Percentiles rank a stretch among this genome's conserved stretches.
phyloP scores from a whole-genome alignment of 1,139 yeast genomes.

The Suhomyces taliae region DNA sequence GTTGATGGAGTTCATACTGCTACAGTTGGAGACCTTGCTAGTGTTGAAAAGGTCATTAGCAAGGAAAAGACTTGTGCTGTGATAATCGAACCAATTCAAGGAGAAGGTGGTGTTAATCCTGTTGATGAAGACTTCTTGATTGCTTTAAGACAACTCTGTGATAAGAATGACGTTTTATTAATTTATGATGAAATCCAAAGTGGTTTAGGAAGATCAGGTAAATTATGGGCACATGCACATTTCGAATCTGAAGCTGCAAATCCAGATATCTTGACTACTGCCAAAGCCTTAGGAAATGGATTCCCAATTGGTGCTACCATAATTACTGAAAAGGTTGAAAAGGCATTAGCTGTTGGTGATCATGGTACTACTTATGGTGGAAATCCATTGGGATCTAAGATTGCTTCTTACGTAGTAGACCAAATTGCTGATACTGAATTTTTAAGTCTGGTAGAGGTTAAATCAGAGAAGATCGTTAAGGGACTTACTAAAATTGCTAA shows the following conservation, averaged over 20 bases:
- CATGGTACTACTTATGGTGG: slow-evolving; percentile 99
- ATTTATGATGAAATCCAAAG: slow-evolving; percentile 97
- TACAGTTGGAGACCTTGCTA: slow-evolving; percentile 55
- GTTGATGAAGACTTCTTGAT: slow-evolving; percentile 63
- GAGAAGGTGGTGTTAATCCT: slow-evolving; percentile 91
- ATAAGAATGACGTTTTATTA: slow-evolving; percentile 67
- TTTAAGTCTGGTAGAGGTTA: slow-evolving; percentile 55
- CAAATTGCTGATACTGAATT: slow-evolving; percentile 63
- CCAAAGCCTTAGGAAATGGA: slow-evolving; percentile 97
- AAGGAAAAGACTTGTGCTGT: slow-evolving; percentile 83
- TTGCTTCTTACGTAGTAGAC: slow-evolving; percentile 74
- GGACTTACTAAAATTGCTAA: slow-evolving; percentile 54
- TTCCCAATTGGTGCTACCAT: slow-evolving; percentile 95
- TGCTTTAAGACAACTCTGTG: slow-evolving; percentile 67
- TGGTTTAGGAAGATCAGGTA: slow-evolving; percentile 92
- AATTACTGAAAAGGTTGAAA: slow-evolving; percentile 77
- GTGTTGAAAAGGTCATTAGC: slow-evolving; percentile 58
- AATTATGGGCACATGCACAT: slow-evolving; percentile 86
- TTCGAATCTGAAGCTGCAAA: slow-evolving; percentile 69
- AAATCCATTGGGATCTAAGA: slow-evolving; percentile 85
- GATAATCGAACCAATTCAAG: slow-evolving; percentile 94
- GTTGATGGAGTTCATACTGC: slow-evolving; percentile 81
- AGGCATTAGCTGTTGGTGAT: slow-evolving; percentile 78
- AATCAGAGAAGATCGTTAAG: slow-evolving; percentile 54
- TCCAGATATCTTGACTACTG: slow-evolving; percentile 92